Conservation (phyloP, 352 stramenopile genomes). For the Globisporangium cederbergense region DNA sequence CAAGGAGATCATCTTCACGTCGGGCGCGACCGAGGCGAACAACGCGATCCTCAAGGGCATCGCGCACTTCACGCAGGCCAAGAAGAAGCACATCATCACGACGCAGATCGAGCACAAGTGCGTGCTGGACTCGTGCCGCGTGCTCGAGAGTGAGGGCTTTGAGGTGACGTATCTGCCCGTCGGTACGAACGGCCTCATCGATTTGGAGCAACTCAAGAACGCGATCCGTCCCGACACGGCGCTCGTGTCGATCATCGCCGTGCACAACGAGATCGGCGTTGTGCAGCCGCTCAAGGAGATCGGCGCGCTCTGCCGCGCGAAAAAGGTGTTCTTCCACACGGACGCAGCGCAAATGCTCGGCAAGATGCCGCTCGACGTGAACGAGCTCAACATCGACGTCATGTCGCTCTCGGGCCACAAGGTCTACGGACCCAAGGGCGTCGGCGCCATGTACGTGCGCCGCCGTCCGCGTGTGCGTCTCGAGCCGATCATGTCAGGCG, state of each 20-base stretch:
- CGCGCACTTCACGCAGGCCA: conserved; percentile 92
- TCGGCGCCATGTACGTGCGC: conserved; percentile 98
- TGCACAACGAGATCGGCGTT: conserved; percentile 99
- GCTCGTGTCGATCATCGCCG: conserved; percentile 97
- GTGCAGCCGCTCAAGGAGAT: conserved; percentile 98
- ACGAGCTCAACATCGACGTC: conserved; percentile 98
- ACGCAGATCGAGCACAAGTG: conserved; percentile 98
- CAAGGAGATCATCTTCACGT: conserved; percentile 99
- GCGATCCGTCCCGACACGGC: conserved; percentile 95
- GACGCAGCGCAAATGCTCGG: conserved; percentile 98
- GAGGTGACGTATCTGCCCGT: conserved; percentile 98
- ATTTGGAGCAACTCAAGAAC: conserved; percentile 92
- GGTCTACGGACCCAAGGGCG: conserved; percentile 98
- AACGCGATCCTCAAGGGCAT: conserved; percentile 98
- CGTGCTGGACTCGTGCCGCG: conserved; percentile 97
- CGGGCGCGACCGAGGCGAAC: conserved; percentile 98
- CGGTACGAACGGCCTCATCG: conserved; percentile 91
- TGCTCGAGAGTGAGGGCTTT: conserved; percentile 96
- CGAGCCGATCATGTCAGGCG: conserved; percentile 97
- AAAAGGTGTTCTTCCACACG: conserved; percentile 98
- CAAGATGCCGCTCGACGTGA: conserved; percentile 97
- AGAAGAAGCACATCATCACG: conserved; percentile 99
- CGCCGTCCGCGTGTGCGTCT: conserved; percentile 95
- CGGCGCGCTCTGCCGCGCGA: conserved; percentile 88
- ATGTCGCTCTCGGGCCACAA: conserved; percentile 99